These are phyloP conservation scores for Penicillium simplicissimum DNA, from an alignment of 495 filamentous ascomycete species.

Conservation along the genomic window DNA sequence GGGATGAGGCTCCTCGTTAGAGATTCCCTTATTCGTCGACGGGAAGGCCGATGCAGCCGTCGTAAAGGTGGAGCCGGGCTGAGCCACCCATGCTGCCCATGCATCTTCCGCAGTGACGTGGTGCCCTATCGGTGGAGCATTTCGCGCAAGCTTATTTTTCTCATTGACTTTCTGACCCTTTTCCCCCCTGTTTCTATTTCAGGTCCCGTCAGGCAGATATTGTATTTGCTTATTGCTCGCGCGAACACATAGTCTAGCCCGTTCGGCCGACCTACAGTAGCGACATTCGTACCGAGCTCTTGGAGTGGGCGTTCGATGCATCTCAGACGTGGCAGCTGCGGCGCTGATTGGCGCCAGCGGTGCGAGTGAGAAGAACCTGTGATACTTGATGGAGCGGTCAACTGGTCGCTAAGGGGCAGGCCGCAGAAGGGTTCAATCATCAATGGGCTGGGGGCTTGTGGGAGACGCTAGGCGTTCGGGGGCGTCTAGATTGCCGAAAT, in stretches of 20 bases:
- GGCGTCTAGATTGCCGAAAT: neutral
- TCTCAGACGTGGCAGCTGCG: neutral
- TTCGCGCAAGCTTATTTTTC: constrained; percentile 10
- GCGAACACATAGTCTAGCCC: neutral
- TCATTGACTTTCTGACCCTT: neutral
- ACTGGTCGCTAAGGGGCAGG: neutral
- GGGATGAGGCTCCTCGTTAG: neutral
- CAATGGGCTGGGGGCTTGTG: neutral
- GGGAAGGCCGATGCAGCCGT: constrained; percentile 3
- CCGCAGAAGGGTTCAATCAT: neutral
- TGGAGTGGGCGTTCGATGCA: neutral
- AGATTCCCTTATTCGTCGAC: neutral
- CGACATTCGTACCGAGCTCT: neutral
- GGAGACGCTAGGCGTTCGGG: neutral
- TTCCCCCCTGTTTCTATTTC: neutral
- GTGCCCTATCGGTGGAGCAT: constrained; percentile 2
- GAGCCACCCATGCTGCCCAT: constrained; percentile 13
- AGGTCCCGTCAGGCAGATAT: neutral
- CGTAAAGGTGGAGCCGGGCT: constrained; percentile 12
- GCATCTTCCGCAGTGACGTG: constrained; percentile 12
- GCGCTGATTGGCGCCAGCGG: neutral
- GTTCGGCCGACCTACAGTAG: neutral
- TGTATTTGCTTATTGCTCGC: neutral
- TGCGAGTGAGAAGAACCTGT: neutral
- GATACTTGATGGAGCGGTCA: neutral